A percentile compares a stretch with the other conserved stretches of the same genome.
Evolutionary conservation across 2,329 filamentous ascomycete species (phyloP).

Genomic region (Alternaria arbusti): DNA sequence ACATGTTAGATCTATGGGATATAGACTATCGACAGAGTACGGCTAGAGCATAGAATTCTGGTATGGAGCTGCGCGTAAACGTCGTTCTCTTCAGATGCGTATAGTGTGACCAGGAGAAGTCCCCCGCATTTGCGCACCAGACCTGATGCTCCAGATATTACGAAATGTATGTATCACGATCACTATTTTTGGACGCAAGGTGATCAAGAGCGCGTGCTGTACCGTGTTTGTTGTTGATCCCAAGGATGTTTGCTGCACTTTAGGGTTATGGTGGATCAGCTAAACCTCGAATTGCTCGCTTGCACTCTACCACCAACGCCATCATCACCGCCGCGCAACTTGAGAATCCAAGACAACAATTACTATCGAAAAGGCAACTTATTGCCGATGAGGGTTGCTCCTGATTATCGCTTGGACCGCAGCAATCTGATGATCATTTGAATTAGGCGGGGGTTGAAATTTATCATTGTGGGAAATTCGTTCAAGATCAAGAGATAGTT

Average conservation of each 20-base stretch:
- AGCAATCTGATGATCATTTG: neutral
- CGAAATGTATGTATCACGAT: neutral
- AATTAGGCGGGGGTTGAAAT: neutral
- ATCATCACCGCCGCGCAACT: neutral
- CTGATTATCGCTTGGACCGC: neutral
- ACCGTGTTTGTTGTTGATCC: neutral
- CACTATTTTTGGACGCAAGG: too few species aligned
- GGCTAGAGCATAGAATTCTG: neutral
- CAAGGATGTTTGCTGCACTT: neutral
- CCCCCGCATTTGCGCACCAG: neutral
- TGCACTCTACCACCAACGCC: neutral
- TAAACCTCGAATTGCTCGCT: constrained; percentile 14
- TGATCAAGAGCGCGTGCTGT: neutral
- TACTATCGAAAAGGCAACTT: neutral
- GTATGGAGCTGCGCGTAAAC: neutral
- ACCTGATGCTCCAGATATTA: neutral
- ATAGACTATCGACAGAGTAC: constrained; percentile 2
- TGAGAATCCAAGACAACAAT: too few species aligned
- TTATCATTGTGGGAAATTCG: neutral
- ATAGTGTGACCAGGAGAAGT: neutral
- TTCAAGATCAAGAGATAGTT: neutral
- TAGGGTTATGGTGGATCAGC: neutral
- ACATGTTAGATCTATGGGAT: neutral
- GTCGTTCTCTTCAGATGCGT: neutral
- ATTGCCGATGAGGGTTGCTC: neutral